Base-by-base conservation (phyloP, 73 alveolate species). In the Paramecium pentaurelia region DNA sequence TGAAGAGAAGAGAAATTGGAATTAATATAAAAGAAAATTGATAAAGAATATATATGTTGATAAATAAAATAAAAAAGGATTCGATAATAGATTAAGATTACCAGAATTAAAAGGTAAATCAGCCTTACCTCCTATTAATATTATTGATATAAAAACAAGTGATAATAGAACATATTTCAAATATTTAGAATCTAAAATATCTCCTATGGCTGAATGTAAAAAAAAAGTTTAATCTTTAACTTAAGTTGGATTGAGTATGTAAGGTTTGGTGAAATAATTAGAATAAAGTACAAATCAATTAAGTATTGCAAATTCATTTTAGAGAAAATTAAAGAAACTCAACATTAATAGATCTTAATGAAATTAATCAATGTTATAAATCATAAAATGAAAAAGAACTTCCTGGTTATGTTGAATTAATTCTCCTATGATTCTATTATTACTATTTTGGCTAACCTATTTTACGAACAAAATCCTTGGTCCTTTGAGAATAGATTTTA, bases 1-100 rank as follows among this genome's bases (percentile, higher is more conserved):
- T 54, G 86, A 83, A 64, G 94, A 89, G 22, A 89, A 89, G 30
- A 25, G 90, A 45, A 64, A 89, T n/a, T 89, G 94, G 94, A 83
- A 89, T 58, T 32, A 58, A 44, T 89, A 71, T 73, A 71, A 25
- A 30, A 37, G 58, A 30, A 89, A 89, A 51, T 37, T 89, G 0
- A 37, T 89, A 4, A 37, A 42, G 10, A 89, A 89, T 71, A 54
- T 89, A 6, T 42, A 58, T 12, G 75, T 89, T 45, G 94, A 89
- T 25, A 89, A 89, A 47, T 27, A 89, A 89, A 89, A 89, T 45
- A 89, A 47, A 89, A 89, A 89, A 18, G 94, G 94, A 6, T 89
- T 89, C 71, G 94, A 89, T 18, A 51, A 34, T 40, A 18, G 92
- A 64, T 64, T 89, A 7, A 89, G 88, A 47, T 40, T 71, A 7